These are phyloP conservation scores for Myotisia sp. DNA, from an alignment of 2,329 filamentous ascomycete genomes.

Conservation along the genomic window DNA sequence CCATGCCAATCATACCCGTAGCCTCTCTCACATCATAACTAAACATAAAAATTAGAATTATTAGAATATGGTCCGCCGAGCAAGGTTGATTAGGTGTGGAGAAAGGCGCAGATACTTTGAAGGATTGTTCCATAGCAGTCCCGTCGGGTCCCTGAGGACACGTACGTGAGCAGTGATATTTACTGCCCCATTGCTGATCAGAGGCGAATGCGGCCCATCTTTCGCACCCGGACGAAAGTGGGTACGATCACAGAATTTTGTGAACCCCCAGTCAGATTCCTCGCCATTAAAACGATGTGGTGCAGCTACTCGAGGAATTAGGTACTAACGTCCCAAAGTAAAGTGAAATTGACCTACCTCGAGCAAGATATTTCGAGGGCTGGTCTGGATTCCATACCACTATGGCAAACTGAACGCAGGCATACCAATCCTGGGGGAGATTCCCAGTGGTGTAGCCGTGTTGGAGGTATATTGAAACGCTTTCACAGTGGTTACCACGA, in stretches of 20 bases:
- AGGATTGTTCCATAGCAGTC: conserved; percentile 36
- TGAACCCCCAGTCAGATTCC: conserved; percentile 97
- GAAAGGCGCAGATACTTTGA: conserved; percentile 21
- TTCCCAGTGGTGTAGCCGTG: conserved; percentile 69
- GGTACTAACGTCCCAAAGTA: not conserved
- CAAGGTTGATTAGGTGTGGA: conserved; percentile 13
- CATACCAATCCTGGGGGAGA: conserved; percentile 76
- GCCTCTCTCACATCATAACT: conserved; percentile 97
- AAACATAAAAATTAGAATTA: conserved; percentile 30
- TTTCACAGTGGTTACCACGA: conserved; percentile 84
- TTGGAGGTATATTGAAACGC: conserved; percentile 89
- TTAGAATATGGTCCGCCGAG: no score
- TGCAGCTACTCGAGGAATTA: conserved; percentile 38
- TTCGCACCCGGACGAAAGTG: conserved; percentile 67
- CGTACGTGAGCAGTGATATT: conserved; percentile 35
- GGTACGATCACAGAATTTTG: conserved; percentile 75
- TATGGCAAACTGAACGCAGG: conserved; percentile 87
- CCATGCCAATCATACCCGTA: conserved; percentile 89
- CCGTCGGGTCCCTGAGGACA: conserved; percentile 35
- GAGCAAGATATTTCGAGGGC: conserved; percentile 59
- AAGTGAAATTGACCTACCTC: conserved; percentile 44
- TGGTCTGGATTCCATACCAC: conserved; percentile 91
- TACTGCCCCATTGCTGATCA: conserved; percentile 35
- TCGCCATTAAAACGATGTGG: conserved; percentile 92
- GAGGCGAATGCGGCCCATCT: conserved; percentile 50